These are phyloP conservation scores for Camptophora hylomeconis DNA, from an alignment of 2,329 filamentous ascomycete genomes.

Conservation along the genomic window DNA sequence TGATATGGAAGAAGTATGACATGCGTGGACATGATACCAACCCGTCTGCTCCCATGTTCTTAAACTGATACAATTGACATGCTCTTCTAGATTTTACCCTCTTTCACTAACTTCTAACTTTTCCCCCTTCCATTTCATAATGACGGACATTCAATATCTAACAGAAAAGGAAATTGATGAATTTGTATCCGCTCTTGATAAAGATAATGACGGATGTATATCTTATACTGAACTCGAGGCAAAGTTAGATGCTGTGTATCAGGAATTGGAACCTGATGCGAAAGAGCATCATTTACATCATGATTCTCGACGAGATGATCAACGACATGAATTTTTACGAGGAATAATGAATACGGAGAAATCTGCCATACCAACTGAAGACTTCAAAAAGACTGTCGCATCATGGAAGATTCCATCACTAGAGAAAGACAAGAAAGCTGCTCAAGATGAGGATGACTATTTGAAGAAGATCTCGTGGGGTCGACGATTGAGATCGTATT, in stretches of 20 bases:
- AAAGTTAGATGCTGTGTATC: conserved; percentile 40
- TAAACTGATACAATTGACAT: too few relatives aligned
- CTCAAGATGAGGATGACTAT: conserved; percentile 35
- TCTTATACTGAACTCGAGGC: conserved; percentile 40
- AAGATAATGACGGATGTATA: conserved; percentile 38
- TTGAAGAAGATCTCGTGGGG: conserved; percentile 32
- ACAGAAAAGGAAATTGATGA: conserved; percentile 37
- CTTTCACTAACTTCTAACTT: too few relatives aligned
- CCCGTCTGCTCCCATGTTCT: too few relatives aligned
- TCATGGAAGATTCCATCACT: conserved; percentile 37
- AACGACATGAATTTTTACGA: conserved; percentile 39
- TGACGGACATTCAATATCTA: conserved; percentile 21
- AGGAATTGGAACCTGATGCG: conserved; percentile 34
- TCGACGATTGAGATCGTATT: conserved; percentile 38
- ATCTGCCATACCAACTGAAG: conserved; percentile 31
- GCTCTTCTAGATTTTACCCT: too few relatives aligned
- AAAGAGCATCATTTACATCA: conserved; percentile 34
- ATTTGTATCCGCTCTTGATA: conserved; percentile 42
- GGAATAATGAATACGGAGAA: conserved; percentile 27
- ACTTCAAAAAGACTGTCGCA: conserved; percentile 34
- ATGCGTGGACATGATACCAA: too few relatives aligned
- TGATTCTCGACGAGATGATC: conserved; percentile 20
- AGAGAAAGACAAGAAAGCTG: conserved; percentile 34
- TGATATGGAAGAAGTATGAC: too few relatives aligned
- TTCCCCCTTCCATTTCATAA: background rate